Evolutionary conservation across 2,329 filamentous ascomycete species (phyloP), one percentile per base, ranked within the genome.

Genomic region (Onygenales sp.): DNA sequence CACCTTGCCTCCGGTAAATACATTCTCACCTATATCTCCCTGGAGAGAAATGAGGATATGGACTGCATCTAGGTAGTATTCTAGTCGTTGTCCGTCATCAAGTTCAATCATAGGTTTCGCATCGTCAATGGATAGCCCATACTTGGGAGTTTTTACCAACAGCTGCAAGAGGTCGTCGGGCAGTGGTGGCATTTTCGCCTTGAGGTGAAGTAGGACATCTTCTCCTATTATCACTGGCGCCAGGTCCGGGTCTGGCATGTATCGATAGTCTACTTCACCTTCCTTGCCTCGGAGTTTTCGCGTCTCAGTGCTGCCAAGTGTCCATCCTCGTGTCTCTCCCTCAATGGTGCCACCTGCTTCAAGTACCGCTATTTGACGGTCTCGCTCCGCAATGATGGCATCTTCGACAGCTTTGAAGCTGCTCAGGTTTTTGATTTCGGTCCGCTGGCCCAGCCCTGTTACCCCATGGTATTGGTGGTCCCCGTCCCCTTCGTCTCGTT

Each of bases 171-270:
- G 80, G 13, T 78, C 74, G 59, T 95, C 90, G 0, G 91, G 89
- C 8, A 87, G 74, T 21, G 81, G 75, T 4, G 88, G 87, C 55
- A 95, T 71, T 0, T 78, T 85, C 0, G 69, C 60, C 17, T 70
- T 72, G 11, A 97, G 74, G 57, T 84, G 76, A 4, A 76, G 64
- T 4, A 96, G 74, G 0, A 97, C 75, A 54, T 87, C 83, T 55
- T 73, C 65, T 6, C 83, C 84, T 56, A 98, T 86, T 2, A 90
- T 66, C 1, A 98, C 76, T 1, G 93, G 89, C 0, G 82, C 79
- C 11, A 98, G 77, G 65, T 98, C 93, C 4, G 93, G 88, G 67
- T 98, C 93, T 0, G 93, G 92, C 92, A 98, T 97, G 66, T 98
- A 98, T 42, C 93, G 80, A 69, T 98, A 98, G 69, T 98, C 93